Base-by-base conservation (phyloP, 192 early-diverging fungal genomes). In the Chytriomyces hyalinus region DNA sequence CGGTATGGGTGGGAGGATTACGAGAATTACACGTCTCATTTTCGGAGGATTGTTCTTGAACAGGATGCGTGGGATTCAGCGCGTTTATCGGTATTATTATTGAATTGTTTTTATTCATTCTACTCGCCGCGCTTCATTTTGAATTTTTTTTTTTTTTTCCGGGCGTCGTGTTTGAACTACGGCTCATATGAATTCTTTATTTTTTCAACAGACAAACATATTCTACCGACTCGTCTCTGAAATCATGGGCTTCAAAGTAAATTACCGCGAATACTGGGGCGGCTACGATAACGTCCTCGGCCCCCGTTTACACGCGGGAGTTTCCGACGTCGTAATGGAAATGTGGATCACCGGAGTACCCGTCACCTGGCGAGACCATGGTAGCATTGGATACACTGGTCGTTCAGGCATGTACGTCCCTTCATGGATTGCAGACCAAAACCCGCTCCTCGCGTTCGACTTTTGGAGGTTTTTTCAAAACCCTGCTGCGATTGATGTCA, bases 41-140 rank as follows among this genome's bases (percentile, higher is more conserved):
- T 17, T 49, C 11, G 60, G 45, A 61, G 9, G 36, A 60, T 73
- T 61, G 36, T 17, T 20, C 60, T 73, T 24, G 71, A 73, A 73
- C 71, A 73, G 43, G 71, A 73, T 44, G 71, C 53, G 5, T 73
- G 71, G 71, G 71, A 73, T 63, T 73, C 71, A 44, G 71, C 71
- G 10, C 71, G 61, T 47, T 17, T 73, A 11, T 57, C 61, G 6
- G 36, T 36, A 36, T 36, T 36, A n/a, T n/a, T 36, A 36, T 36
- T 36, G 36, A 36, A 36, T 36, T 36, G 36, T 4, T 36, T 2
- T 36, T 36, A 26, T 36, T 36, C 1, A 36, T 36, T 36, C 4
- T 36, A 36, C 36, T 36, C 36, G 36, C 0, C 36, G 36, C 36
- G 4, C 36, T 2, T 36, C 4, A 2, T 36, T 36, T 36, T 36